Evolutionary conservation across 164 flowering plant genomes (phyloP).

Genomic region (Sextonia rubra): DNA sequence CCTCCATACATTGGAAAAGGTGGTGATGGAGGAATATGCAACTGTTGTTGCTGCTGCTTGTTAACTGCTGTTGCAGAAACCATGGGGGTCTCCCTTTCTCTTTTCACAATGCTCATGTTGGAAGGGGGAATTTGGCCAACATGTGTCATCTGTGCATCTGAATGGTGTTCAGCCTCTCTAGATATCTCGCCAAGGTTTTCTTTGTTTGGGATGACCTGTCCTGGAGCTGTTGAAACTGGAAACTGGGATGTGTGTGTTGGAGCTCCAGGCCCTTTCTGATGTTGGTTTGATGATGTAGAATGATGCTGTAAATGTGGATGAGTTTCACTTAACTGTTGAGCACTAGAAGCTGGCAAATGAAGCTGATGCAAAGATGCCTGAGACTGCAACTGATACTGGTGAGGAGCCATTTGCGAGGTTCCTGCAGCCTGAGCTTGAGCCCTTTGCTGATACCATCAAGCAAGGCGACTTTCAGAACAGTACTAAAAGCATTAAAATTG

Average conservation of each 20-base stretch:
- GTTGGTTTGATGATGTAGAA: not conserved
- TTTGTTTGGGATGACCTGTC: slow-evolving; percentile 5
- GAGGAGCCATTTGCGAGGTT: slow-evolving; percentile 30
- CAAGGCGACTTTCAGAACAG: not conserved
- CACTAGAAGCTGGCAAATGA: slow-evolving; percentile 30
- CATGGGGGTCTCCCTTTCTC: slow-evolving; percentile 45
- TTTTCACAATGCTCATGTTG: slow-evolving; percentile 23
- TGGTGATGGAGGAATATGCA: slow-evolving; percentile 52
- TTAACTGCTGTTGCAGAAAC: slow-evolving; percentile 41
- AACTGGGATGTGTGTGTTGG: slow-evolving; percentile 23
- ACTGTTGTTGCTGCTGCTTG: slow-evolving; percentile 41
- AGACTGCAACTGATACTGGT: slow-evolving; percentile 33
- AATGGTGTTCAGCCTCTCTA: slow-evolving; percentile 15
- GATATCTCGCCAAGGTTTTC: slow-evolving; percentile 11
- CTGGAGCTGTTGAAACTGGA: slow-evolving; percentile 10
- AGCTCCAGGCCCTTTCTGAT: slow-evolving; percentile 33
- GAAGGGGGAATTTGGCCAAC: slow-evolving; percentile 40
- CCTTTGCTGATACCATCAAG: slow-evolving; percentile 6
- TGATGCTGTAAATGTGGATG: slow-evolving; percentile 6
- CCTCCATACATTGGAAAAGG: slow-evolving; percentile 62
- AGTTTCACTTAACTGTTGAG: slow-evolving; percentile 29
- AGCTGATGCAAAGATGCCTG: slow-evolving; percentile 41
- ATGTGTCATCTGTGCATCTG: slow-evolving; percentile 43
- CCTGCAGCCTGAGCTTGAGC: slow-evolving; percentile 29
- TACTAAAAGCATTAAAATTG: not conserved